Conservation (phyloP, 805 yeast species). For the Sugiyamaella qingdaonensis region DNA sequence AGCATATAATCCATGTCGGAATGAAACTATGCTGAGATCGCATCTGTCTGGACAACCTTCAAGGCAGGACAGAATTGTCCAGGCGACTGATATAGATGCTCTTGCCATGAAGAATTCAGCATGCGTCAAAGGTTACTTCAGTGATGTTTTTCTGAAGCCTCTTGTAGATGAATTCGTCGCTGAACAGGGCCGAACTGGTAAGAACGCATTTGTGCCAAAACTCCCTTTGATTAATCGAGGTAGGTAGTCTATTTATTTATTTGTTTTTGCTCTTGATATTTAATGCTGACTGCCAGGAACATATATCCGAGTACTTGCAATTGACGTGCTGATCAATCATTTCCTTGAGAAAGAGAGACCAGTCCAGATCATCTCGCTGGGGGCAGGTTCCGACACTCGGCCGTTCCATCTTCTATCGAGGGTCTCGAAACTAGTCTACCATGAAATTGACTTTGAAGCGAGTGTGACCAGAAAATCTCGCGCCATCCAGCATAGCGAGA, state of each 20-base stretch:
- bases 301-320: conserved; percentile 45
- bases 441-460: conserved; percentile 62
- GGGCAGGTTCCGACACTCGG: conserved; percentile 78
- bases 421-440: conserved; percentile 37
- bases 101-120: conserved; percentile 49
- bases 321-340: conserved; percentile 39
- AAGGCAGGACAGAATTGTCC: conserved; percentile 42
- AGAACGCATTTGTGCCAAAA: conserved; percentile 33
- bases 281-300: conserved; percentile 29
- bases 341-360: conserved; percentile 36
- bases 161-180: conserved; percentile 21
- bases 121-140: conserved; percentile 41
- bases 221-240: conserved; percentile 61
- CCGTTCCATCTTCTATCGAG: conserved; percentile 46
- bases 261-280: neutral
- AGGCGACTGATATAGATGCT: conserved; percentile 61
- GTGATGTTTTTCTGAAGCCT: conserved; percentile 36
- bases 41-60: neutral
- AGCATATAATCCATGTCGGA: too few species aligned
- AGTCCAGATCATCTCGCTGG: conserved; percentile 59
- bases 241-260: neutral
- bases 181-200: conserved; percentile 8
- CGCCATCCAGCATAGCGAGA: conserved; percentile 38
- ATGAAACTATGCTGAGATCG: neutral
- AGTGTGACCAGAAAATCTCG: conserved; percentile 49